Evolutionary conservation across 2,329 filamentous ascomycete species (phyloP).

Genomic region (Helminthosporium solani): DNA sequence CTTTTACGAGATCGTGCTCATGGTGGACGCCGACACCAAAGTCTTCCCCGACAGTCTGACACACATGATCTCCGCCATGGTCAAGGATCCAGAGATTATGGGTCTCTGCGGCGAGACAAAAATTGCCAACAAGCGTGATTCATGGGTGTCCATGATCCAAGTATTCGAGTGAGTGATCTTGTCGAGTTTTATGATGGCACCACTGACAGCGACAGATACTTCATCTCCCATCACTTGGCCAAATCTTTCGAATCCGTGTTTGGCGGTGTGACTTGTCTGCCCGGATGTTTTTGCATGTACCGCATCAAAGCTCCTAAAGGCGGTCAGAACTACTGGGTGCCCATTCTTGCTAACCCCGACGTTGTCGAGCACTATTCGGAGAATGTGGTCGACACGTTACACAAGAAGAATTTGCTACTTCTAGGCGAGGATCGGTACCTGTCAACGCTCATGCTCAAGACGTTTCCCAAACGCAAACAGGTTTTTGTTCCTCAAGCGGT

Average conservation of each 20-base stretch:
- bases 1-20: constrained; percentile 96
- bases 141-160: constrained; percentile 96
- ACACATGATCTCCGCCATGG: constrained; percentile 99
- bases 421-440: constrained; percentile 94
- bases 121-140: constrained; percentile 95
- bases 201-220: too few species aligned
- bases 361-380: constrained; percentile 99
- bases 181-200: too few species aligned
- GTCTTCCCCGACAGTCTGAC: constrained; percentile 98
- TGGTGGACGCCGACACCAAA: constrained; percentile 99
- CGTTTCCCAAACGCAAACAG: constrained; percentile 98
- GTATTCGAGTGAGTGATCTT: too few species aligned
- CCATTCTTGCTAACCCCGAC: constrained; percentile 95
- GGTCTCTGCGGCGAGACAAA: constrained; percentile 98
- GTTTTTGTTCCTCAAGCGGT: constrained; percentile 98
- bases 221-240: constrained; percentile 94
- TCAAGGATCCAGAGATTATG: constrained; percentile 99
- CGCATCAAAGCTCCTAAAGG: constrained; percentile 99
- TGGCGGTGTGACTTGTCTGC: constrained; percentile 96
- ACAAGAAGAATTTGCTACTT: constrained; percentile 93
- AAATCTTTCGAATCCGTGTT: constrained; percentile 99
- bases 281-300: constrained; percentile 99
- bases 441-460: constrained; percentile 96
- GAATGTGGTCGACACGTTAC: constrained; percentile 96
- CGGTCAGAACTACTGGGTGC: constrained; percentile 98